Percentiles rank a stretch among this genome's conserved stretches.
Conservation (phyloP, 305 asterid species). For the Solanum hybrid region DNA sequence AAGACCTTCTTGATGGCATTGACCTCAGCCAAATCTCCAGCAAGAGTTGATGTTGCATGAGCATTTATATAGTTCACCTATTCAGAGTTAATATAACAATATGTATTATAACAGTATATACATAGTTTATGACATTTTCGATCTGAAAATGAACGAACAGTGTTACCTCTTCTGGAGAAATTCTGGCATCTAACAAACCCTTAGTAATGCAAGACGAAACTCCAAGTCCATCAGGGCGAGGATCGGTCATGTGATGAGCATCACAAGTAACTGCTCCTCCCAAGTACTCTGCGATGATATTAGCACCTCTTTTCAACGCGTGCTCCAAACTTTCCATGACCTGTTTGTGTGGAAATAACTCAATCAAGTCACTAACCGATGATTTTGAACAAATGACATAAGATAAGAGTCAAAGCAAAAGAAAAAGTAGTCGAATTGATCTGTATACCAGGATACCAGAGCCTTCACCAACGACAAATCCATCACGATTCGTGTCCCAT, state of each 20-base stretch:
- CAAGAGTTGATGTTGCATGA: conserved; percentile 74
- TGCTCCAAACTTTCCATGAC: conserved; percentile 73
- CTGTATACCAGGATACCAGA: conserved; percentile 52
- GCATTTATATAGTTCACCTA: conserved; percentile 64
- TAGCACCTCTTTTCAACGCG: conserved; percentile 62
- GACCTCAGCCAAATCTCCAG: conserved; percentile 69
- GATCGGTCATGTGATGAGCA: conserved; percentile 78
- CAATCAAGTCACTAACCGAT: not conserved
- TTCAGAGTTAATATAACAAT: not conserved
- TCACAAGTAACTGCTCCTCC: conserved; percentile 69
- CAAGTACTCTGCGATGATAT: conserved; percentile 43
- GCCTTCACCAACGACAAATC: conserved; percentile 73
- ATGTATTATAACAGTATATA: not conserved
- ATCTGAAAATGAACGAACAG: not conserved
- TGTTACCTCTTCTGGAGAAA: conserved; percentile 63
- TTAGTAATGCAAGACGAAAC: conserved; percentile 57
- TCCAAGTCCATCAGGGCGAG: conserved; percentile 64
- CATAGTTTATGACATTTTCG: not conserved
- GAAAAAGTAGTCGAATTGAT: not conserved
- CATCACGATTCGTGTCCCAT: conserved; percentile 67
- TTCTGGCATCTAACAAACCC: conserved; percentile 58
- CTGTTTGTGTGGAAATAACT: conserved; percentile 11
- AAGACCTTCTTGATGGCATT: conserved; percentile 67
- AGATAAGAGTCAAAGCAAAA: not conserved
- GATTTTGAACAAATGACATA: not conserved